Evolutionary conservation across 495 filamentous ascomycete species (phyloP).

Genomic region (Penicillium paradoxum): DNA sequence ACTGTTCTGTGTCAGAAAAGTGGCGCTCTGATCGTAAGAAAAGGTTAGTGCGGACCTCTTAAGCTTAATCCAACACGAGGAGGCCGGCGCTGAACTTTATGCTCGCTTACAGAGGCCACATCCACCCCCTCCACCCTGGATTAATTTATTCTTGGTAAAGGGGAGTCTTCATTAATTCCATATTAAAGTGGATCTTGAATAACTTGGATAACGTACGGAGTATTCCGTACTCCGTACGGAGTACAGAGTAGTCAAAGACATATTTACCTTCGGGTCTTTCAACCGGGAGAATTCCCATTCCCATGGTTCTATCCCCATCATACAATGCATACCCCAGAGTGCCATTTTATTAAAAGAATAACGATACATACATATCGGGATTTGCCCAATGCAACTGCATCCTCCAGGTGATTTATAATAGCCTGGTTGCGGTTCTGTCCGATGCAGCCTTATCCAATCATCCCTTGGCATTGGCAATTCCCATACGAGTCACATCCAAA

Average conservation of each 20-base stretch:
- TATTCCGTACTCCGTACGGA: too few relatives aligned
- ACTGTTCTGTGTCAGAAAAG: conserved; percentile 30
- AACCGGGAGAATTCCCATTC: neutral
- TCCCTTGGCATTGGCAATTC: conserved; percentile 7
- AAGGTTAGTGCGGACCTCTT: conserved; percentile 45
- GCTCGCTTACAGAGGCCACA: conserved; percentile 35
- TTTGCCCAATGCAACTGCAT: conserved; percentile 12
- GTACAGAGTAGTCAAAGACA: too few relatives aligned
- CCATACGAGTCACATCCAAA: conserved; percentile 3
- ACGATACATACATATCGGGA: conserved; percentile 10
- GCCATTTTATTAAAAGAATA: too few relatives aligned
- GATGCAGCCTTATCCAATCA: conserved; percentile 15
- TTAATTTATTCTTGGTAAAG: conserved; percentile 20
- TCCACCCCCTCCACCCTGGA: conserved; percentile 8
- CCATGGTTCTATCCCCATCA: neutral
- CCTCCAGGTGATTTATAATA: conserved; percentile 9
- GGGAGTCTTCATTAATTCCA: conserved; percentile 6
- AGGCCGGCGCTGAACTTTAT: conserved; percentile 37
- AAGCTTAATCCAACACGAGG: conserved; percentile 54
- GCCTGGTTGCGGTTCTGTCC: conserved; percentile 3
- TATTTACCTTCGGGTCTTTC: neutral
- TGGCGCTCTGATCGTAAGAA: conserved; percentile 38
- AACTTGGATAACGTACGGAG: neutral
- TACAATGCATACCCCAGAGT: neutral
- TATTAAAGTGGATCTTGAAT: conserved; percentile 8